Evolutionary conservation across 441 rosid species (phyloP).

Genomic region (Pelargonium cotyledonis): DNA sequence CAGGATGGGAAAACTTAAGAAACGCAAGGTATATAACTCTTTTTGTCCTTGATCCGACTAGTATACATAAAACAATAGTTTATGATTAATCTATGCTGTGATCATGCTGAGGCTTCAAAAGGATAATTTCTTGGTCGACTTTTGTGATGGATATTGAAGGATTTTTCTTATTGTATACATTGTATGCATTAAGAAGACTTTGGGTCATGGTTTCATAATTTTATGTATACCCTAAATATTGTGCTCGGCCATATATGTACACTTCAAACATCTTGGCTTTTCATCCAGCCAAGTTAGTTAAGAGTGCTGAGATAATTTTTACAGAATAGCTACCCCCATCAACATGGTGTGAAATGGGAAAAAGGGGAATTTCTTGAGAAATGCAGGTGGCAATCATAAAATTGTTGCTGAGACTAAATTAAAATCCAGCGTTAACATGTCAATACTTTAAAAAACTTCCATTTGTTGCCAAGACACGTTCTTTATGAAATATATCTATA

Average conservation of each 20-base stretch:
- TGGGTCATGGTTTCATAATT: no score
- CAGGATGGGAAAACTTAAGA: conserved; percentile 39
- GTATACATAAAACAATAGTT: background rate
- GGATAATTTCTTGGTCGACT: no score
- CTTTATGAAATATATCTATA: background rate
- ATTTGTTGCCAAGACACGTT: no score
- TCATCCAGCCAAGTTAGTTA: background rate
- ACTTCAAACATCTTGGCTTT: background rate
- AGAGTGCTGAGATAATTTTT: background rate
- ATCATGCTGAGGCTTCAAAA: background rate
- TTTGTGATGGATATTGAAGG: no score
- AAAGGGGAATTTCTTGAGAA: background rate
- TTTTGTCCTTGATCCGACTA: background rate
- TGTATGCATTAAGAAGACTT: no score
- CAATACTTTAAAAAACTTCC: no score
- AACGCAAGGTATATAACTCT: conserved; percentile 38
- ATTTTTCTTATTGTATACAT: no score
- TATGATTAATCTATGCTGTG: background rate
- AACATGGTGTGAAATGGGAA: no score
- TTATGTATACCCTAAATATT: background rate
- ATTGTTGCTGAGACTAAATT: background rate
- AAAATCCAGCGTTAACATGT: no score
- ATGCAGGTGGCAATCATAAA: background rate
- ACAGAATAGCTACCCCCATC: background rate
- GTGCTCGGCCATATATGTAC: background rate